Evolutionary conservation across 148 eudicot genomes (phyloP), one percentile per base, ranked within the genome.

Genomic region (Pouteria glomerata): DNA sequence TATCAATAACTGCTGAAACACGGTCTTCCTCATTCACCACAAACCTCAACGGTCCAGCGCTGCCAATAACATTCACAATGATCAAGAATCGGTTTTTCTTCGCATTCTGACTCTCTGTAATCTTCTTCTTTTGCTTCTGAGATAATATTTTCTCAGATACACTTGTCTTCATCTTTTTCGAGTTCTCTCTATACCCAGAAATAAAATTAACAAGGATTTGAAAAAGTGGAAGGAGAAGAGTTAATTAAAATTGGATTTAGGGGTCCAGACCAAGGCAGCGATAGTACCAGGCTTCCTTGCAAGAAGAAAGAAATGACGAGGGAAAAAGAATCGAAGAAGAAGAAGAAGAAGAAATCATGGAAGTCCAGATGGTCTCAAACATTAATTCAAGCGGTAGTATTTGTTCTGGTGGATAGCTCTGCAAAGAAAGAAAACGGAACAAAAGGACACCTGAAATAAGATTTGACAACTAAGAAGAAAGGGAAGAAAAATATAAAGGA

Each of bases 41-140:
- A 57, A 87, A 87, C 34, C 88, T 74, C 63, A 91, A 59, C 18
- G 97, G 90, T 0, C 97, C 94, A 0, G 94, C 78, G 34, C 91
- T 89, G 3, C 94, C 97, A 2, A 89, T 42, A 0, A 91, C 90
- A 72, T 89, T 91, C 56, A 91, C 74, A 4, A 79, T 82, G 2
- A 91, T 80, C 83, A 91, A 77, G 58, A 87, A 69, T 24, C 97
- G 71, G 4, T 80, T 82, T n/a, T 79, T 83, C 82, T 79, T 76
- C 18, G 24, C 72, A 44, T n/a, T 68, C 55, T 68, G 79, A 8
- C 63, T 76, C 26, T 64, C 58, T 8, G 27, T n/a, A 4, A 27
- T 50, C 27, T 71, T 60, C 15, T 37, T 63, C 78, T 85, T 84
- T 34, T 78, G 77, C 78, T 78, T 84, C 53, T 73, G 77, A 19